phyloP scores from a whole-genome alignment of 2,329 filamentous ascomycete genomes.

The Alternaria consortialis region DNA sequence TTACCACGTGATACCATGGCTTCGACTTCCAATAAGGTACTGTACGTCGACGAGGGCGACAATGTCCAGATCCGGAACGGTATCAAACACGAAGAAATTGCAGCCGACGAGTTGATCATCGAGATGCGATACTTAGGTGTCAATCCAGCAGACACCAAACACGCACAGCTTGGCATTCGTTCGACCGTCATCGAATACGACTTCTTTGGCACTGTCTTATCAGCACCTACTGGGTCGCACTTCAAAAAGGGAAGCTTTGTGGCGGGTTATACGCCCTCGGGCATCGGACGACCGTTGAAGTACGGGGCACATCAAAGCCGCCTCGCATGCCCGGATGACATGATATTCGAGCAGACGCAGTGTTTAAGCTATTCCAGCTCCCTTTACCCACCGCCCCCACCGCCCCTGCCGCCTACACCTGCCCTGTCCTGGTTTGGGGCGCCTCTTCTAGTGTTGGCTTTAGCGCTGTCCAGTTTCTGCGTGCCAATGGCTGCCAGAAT shows the following conservation, averaged over 20 bases:
- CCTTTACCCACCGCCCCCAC: constrained; percentile 61
- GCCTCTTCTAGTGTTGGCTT: constrained; percentile 20
- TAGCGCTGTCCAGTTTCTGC: constrained; percentile 14
- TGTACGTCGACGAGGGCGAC: not conserved
- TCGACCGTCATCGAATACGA: constrained; percentile 16
- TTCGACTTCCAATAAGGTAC: not conserved
- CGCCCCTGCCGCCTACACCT: constrained; percentile 50
- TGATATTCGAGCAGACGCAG: constrained; percentile 58
- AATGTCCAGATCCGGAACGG: not conserved
- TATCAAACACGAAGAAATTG: not conserved
- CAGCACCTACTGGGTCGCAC: not conserved
- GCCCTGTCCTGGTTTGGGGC: constrained; percentile 26
- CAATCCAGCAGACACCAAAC: constrained; percentile 17
- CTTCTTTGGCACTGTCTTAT: constrained; percentile 12
- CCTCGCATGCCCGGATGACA: constrained; percentile 59
- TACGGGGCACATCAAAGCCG: constrained; percentile 61
- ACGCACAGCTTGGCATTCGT: constrained; percentile 11
- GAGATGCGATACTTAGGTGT: constrained; percentile 5
- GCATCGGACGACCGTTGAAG: constrained; percentile 49
- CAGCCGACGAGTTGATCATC: not conserved
- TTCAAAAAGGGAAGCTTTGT: constrained; percentile 44
- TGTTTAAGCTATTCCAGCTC: constrained; percentile 59
- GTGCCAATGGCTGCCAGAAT: constrained; percentile 11
- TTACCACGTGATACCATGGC: not conserved
- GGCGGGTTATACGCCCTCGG: constrained; percentile 60